Base-by-base conservation (phyloP, 2,329 filamentous ascomycete species). In the Microdochium paspali region DNA sequence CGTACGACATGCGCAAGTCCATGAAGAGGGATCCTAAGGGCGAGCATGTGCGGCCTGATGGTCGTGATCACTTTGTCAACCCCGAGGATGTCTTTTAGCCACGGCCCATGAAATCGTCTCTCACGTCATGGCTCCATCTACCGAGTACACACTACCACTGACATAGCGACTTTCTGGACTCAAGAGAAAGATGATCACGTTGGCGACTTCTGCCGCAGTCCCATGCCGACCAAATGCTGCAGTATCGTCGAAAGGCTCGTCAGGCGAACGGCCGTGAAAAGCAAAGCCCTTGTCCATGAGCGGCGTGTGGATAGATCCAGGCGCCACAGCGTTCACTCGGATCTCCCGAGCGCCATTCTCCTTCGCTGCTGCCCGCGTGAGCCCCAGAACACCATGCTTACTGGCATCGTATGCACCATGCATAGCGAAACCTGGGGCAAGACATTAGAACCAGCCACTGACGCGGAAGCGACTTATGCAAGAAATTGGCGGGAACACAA, bases 1-100 rank as follows among this genome's bases (percentile, higher is more conserved):
- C 91, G 18, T 93, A 88, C 64, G 93, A 98, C 69, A 98, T 98
- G 93, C 81, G 93, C 54, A 97, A 96, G 65, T 80, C 89, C 31
- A 80, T 91, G 70, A 86, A 79, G 66, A 79, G 90, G 59, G 93
- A 98, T 68, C 79, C 76, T 64, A 78, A 84, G 48, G 69, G 76
- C 49, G 78, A 87, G 64, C 88, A 94, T 66, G 76, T 95, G 44
- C 79, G 93, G 54, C 79, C 84, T 47, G 80, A 91, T 56, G 93
- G 93, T 18, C 86, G 93, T 70, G 74, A 80, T 49, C 82, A 87
- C 61, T 76, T 79, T 56, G 90, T 98, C 24, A 72, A 78, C 44
- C 88, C 90, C 2, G 82, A 87, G 51, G 88, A 96, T 68, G 90
- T 98, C 46, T 96, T 87, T 83, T 90, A 40, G 31, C 10, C 6